Percentiles rank a stretch among this genome's conserved stretches.
Evolutionary conservation across 1,139 yeast species (phyloP).

Genomic region (Hansenula lynferdii): DNA sequence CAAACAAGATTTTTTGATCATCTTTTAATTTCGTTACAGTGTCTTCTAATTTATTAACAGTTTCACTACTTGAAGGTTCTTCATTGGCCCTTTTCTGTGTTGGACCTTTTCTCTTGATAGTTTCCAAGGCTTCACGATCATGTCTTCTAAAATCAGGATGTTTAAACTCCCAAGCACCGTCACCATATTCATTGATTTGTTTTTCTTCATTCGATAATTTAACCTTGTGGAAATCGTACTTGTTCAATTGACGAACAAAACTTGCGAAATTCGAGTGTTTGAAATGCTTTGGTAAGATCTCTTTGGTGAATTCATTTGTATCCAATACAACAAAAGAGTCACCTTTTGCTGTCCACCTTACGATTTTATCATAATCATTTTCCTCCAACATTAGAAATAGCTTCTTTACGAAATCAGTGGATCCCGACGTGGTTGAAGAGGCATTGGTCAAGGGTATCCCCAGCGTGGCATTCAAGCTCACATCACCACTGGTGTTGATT

Average conservation of each 20-base stretch:
- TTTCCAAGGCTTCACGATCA: slow-evolving; percentile 67
- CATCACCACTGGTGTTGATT: slow-evolving; percentile 1
- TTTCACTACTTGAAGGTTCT: slow-evolving; percentile 22
- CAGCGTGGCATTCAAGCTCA: slow-evolving; percentile 14
- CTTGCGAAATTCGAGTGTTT: slow-evolving; percentile 93
- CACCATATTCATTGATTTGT: slow-evolving; percentile 57
- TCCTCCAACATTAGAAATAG: slow-evolving; percentile 82
- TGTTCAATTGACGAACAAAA: slow-evolving; percentile 90
- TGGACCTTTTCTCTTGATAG: slow-evolving; percentile 79
- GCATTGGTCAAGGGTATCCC: slow-evolving; percentile 20
- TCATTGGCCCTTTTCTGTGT: slow-evolving; percentile 37
- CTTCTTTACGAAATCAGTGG: slow-evolving; percentile 74
- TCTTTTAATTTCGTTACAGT: slow-evolving; percentile 37
- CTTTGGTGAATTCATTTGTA: slow-evolving; percentile 83
- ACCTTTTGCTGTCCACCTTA: slow-evolving; percentile 79
- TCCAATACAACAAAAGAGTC: slow-evolving; percentile 86
- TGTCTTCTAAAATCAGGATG: slow-evolving; percentile 83
- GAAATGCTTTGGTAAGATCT: slow-evolving; percentile 83
- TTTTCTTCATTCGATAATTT: slow-evolving; percentile 42
- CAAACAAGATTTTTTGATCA: slow-evolving; percentile 37
- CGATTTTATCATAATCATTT: slow-evolving; percentile 65
- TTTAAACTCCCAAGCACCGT: slow-evolving; percentile 90
- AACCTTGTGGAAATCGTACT: slow-evolving; percentile 96
- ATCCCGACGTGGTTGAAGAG: slow-evolving; percentile 32
- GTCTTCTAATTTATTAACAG: slow-evolving; percentile 34